These are phyloP conservation scores for Amoebophrya sp. DNA, from an alignment of 169 alveolate genomes.

Conservation along the genomic window DNA sequence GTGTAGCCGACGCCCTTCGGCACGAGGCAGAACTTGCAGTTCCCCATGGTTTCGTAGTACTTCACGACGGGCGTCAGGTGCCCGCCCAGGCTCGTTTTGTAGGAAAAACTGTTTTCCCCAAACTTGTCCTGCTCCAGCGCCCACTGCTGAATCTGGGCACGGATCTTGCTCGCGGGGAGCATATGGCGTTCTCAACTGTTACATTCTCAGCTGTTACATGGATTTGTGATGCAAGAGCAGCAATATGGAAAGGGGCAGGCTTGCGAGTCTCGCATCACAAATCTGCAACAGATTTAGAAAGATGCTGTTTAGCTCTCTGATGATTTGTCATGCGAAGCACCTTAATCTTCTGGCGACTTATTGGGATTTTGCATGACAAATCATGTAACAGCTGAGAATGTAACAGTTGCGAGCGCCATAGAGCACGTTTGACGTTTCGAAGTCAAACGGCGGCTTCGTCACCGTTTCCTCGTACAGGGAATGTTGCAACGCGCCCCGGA, in stretches of 20 bases:
- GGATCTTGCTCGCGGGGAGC: neutral
- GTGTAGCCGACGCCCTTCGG: conserved; percentile 50
- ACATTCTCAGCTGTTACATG: too few relatives aligned
- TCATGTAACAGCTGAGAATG: too few relatives aligned
- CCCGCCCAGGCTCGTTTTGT: neutral
- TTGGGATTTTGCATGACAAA: too few relatives aligned
- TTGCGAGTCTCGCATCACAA: too few relatives aligned
- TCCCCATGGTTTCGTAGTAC: conserved; percentile 40
- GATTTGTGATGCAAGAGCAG: too few relatives aligned
- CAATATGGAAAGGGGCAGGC: too few relatives aligned
- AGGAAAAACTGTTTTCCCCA: neutral
- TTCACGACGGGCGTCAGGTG: neutral
- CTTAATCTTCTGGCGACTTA: too few relatives aligned
- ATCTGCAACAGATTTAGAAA: too few relatives aligned
- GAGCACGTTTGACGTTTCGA: neutral
- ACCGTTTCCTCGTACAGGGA: conserved; percentile 40
- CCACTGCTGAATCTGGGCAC: neutral
- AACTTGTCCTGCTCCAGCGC: neutral
- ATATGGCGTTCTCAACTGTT: too few relatives aligned
- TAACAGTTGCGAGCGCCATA: too few relatives aligned
- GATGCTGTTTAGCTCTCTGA: too few relatives aligned
- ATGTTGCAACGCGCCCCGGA: conserved; percentile 42
- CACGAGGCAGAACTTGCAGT: conserved; percentile 42
- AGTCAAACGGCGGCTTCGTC: neutral
- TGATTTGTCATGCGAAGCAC: too few relatives aligned